Evolutionary conservation across 192 early-diverging fungal species (phyloP), one percentile per base, ranked within the genome.

Genomic region (Entomortierella lignicola): DNA sequence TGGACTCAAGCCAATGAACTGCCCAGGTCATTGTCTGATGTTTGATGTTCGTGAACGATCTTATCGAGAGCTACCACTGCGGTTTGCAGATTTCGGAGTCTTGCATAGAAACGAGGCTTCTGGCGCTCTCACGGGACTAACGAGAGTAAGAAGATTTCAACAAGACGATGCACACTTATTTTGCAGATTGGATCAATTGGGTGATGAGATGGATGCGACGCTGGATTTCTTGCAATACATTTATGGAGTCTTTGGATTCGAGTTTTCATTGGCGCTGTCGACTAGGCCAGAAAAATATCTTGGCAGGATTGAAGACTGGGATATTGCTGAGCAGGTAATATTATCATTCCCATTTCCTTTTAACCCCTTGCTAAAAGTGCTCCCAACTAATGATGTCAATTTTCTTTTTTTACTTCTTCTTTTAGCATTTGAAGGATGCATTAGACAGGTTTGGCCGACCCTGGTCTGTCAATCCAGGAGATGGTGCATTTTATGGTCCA

Each of bases 101-200:
- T 83, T 99, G 55, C 98, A 99, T 72, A 91, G 98, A 54, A 94
- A 94, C 56, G 94, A 95, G 71, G 92, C 93, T 26, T 96, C 96
- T 30, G 98, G 98, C 12, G 96, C 98, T 2, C 83, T 99, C 20
- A 83, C 92, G 42, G 98, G 98, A 17, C 86, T 98, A 62, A 99
- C 97, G 37, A 94, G 98, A 72, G 97, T 98, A 32, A 91, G 97
- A 57, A 85, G 98, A 59, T 98, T 99, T 89, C 96, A 98, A 85
- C 98, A 99, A 82, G 98, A 99, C 71, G 98, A 99, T 84, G 97
- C 98, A 13, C 98, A 99, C 72, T 94, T 99, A 61, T 99, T 99
- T 85, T 98, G 97, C 85, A 85, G 88, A 12, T 68, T 91, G 42
- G 94, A 94, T 72, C 97, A 98, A 87, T 88, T 98, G 41, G 79